A percentile compares a stretch with the other conserved stretches of the same genome.
Evolutionary conservation across 495 filamentous ascomycete genomes (phyloP).

Genomic region (Cercophora samala): DNA sequence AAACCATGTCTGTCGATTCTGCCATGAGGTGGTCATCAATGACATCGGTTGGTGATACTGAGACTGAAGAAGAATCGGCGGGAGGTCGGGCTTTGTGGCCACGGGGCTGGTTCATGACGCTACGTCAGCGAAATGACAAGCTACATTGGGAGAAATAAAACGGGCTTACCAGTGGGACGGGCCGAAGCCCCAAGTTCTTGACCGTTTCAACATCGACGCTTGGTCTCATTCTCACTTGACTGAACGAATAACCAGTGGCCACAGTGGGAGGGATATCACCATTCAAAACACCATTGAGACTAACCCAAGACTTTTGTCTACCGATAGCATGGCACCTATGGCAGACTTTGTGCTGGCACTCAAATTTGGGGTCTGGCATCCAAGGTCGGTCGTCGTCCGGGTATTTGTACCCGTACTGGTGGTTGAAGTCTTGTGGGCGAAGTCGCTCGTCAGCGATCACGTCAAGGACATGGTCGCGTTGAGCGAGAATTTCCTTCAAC

Average conservation of each 20-base stretch:
- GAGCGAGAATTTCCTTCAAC: conserved; percentile 37
- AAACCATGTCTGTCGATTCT: neutral
- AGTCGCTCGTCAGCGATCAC: conserved; percentile 23
- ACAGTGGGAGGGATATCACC: conserved; percentile 42
- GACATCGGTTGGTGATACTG: neutral
- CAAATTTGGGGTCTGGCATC: conserved; percentile 36
- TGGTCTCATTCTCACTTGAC: conserved; percentile 26
- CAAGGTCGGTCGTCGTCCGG: conserved; percentile 31
- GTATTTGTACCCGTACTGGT: conserved; percentile 10
- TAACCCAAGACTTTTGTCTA: conserved; percentile 45
- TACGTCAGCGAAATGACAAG: neutral
- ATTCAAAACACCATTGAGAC: conserved; percentile 48
- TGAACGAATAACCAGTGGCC: conserved; percentile 45
- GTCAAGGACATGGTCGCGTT: conserved; percentile 38
- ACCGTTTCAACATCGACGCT: conserved; percentile 32
- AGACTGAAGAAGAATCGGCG: neutral
- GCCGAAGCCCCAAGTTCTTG: conserved; percentile 36
- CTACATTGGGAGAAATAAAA: neutral
- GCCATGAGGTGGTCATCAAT: conserved; percentile 4
- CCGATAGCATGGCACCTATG: conserved; percentile 47
- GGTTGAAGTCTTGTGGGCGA: neutral
- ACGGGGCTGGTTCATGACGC: neutral
- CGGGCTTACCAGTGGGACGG: conserved; percentile 35
- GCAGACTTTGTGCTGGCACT: conserved; percentile 55
- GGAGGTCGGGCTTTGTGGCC: conserved; percentile 4